These are phyloP conservation scores for Brassica carinata DNA, from an alignment of 345 rosid species.

Conservation along the genomic window DNA sequence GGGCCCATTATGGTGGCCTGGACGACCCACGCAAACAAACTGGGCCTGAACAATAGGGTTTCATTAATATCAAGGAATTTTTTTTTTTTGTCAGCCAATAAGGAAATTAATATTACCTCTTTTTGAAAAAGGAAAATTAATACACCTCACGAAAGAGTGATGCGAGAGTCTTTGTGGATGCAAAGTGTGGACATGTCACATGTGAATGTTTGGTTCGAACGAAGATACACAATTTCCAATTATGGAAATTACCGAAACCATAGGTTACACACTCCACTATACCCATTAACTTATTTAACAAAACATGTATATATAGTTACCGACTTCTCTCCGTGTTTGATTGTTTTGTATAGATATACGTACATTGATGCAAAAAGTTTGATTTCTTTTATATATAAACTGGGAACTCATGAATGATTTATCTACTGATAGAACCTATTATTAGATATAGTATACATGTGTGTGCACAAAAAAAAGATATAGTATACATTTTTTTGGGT, in stretches of 20 bases:
- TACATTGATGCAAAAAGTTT: neutral
- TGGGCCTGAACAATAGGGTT: no score
- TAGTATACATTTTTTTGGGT: no score
- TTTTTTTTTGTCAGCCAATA: no score
- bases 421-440: neutral
- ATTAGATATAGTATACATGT: neutral
- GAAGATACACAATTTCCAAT: conserved; percentile 18
- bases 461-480: neutral
- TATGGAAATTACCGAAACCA: conserved; percentile 13
- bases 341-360: neutral
- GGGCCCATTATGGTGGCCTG: no score
- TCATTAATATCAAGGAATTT: no score
- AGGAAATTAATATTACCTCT: no score
- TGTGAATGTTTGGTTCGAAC: conserved; percentile 8
- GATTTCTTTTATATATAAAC: neutral
- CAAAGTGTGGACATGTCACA: neutral
- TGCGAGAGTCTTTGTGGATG: neutral
- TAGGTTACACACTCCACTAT: conserved; percentile 12
- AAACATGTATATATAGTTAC: neutral
- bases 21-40: no score
- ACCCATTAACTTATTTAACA: neutral
- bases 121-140: no score
- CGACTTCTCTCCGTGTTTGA: conserved; percentile 5
- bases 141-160: no score
- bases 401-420: neutral